Evolutionary conservation across 1,284 basidiomycete genomes (phyloP), one percentile per base, ranked within the genome.

Genomic region (Somion occarium): DNA sequence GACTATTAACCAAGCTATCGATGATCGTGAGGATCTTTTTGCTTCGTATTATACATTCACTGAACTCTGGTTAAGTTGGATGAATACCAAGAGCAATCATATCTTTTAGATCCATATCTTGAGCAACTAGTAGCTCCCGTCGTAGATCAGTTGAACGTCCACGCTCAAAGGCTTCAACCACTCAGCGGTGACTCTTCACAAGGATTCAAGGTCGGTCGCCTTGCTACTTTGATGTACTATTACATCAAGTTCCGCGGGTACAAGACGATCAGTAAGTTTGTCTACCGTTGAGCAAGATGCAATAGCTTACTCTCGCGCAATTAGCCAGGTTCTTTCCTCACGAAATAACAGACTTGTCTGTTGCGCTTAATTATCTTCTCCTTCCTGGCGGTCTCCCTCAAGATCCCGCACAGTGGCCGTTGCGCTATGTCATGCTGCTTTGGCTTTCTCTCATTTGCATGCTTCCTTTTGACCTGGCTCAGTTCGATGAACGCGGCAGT

Each of bases 401-500:
- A 38, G 69, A 73, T 22, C 58, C 68, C 0, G 59, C 61, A 13
- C 73, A 79, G 39, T 99, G 97, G 97, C 74, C 88, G 43, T 68
- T 94, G 46, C 84, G 93, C 51, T 95, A 97, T 61, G 76, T 91
- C 13, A 73, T 92, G 20, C 74, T 99, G 3, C 75, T 98, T 2
- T 99, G 97, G 96, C 78, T 99, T 11, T 91, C 93, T 15, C 79
- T 99, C 15, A 88, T 98, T 48, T 90, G 90, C 69, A 93, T 93
- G 73, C 86, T 98, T 19, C 97, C 97, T 0, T 99, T 99, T 65
- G 85, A 92, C 63, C 73, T 99, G 44, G 75, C 82, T 15, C 89
- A 91, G 54, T 91, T 98, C 50, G 91, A 94, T 61, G 79, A 83
- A 48, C 65, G 63, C 11, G 73, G 73, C 12, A 62, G 68, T 15